Evolutionary conservation across 306 rosid genomes (phyloP).

Genomic region (Corylus heterophylla): DNA sequence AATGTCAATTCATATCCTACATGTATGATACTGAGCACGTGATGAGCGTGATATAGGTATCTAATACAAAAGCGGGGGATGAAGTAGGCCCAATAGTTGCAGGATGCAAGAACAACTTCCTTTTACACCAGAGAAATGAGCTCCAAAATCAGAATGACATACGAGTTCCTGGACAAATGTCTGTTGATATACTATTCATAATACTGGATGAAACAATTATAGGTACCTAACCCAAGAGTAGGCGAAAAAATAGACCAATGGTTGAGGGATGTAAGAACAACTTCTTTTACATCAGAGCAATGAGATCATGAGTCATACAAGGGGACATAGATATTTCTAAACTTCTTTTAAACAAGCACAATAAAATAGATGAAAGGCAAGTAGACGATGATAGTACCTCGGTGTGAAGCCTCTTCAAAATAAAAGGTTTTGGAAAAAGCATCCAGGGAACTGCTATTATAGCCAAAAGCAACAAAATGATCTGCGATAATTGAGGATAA

Average conservation of each 20-base stretch:
- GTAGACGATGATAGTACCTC: slow-evolving; percentile 60
- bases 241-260: background rate
- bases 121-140: background rate
- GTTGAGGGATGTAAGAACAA: background rate
- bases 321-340: background rate
- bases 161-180: background rate
- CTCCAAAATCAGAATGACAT: background rate
- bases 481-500: slow-evolving; percentile 61
- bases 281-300: background rate
- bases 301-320: background rate
- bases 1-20: background rate
- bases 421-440: slow-evolving; percentile 99
- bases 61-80: background rate
- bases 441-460: slow-evolving; percentile 97
- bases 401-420: slow-evolving; percentile 74
- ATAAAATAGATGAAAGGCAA: slow-evolving; percentile 16
- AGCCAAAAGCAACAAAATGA: slow-evolving; percentile 84
- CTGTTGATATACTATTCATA: background rate
- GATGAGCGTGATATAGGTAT: background rate
- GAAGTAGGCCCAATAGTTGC: background rate
- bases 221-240: background rate
- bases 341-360: background rate
- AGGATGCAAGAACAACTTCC: background rate
- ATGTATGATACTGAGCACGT: background rate
- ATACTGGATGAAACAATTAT: background rate